Conservation (phyloP, 2,329 filamentous ascomycete species). For the Aspergillus tubingensis region DNA sequence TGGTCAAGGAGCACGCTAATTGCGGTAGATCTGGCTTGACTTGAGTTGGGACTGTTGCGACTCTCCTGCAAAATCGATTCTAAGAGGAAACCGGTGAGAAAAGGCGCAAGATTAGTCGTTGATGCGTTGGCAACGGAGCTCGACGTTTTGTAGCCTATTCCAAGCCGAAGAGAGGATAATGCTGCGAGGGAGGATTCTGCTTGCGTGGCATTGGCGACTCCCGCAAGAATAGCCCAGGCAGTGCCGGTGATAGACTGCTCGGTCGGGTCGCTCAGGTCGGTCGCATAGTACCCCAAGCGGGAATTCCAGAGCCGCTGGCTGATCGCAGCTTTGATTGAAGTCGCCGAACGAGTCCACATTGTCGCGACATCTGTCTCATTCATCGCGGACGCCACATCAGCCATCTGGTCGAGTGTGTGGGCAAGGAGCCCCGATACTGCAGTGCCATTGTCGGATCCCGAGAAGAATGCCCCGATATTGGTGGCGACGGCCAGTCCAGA, state of each 20-base stretch:
- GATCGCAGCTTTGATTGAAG: conserved; percentile 10
- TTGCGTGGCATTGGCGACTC: conserved; percentile 33
- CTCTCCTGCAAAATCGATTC: conserved; percentile 33
- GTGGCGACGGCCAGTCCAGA: conserved; percentile 7
- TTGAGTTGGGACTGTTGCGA: conserved; percentile 7
- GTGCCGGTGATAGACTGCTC: conserved; percentile 11
- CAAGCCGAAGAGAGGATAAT: conserved; percentile 33
- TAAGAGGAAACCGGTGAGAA: conserved; percentile 50
- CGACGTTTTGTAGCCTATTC: conserved; percentile 41
- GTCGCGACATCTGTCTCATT: conserved; percentile 8
- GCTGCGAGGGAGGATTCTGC: conserved; percentile 31
- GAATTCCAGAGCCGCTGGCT: conserved; percentile 18
- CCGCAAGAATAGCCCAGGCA: conserved; percentile 14
- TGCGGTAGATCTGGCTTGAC: conserved; percentile 26
- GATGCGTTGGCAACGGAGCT: conserved; percentile 20
- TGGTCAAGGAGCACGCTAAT: conserved; percentile 36
- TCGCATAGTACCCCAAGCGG: conserved; percentile 8
- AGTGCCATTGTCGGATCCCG: conserved; percentile 15
- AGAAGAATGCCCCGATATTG: conserved; percentile 22
- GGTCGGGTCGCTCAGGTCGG: conserved; percentile 2
- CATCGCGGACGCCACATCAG: conserved; percentile 10
- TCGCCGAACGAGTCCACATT: background rate
- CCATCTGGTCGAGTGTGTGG: conserved; percentile 15
- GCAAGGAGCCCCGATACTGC: conserved; percentile 16
- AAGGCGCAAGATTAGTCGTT: conserved; percentile 44